Percentiles rank a stretch among this genome's conserved stretches.
Evolutionary conservation across 2,329 filamentous ascomycete species (phyloP).

Genomic region (Fusarium nodosum): DNA sequence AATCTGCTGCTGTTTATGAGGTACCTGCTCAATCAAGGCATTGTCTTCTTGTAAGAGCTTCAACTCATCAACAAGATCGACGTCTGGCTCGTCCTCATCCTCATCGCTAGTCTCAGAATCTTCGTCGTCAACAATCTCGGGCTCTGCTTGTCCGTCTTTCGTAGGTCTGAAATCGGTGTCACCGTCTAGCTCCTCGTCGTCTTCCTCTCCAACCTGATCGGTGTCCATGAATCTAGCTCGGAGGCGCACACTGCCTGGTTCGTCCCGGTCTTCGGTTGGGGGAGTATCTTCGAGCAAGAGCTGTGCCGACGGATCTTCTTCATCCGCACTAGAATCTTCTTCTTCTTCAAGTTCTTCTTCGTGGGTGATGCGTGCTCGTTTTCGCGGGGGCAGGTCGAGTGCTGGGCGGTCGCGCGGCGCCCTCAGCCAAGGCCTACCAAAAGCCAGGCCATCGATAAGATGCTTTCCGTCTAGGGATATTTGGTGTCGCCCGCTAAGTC

Average conservation of each 20-base stretch:
- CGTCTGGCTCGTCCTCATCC: slow-evolving; percentile 19
- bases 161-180: slow-evolving; percentile 50
- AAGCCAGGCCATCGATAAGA: slow-evolving; percentile 86
- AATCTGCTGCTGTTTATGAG: slow-evolving; percentile 11
- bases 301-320: slow-evolving; percentile 47
- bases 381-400: slow-evolving; percentile 80
- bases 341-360: slow-evolving; percentile 59
- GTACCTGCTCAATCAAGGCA: slow-evolving; percentile 24
- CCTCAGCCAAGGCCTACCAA: slow-evolving; percentile 79
- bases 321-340: slow-evolving; percentile 53
- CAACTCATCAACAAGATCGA: slow-evolving; percentile 41
- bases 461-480: slow-evolving; percentile 84
- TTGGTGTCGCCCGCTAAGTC: slow-evolving; percentile 82
- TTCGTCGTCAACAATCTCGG: slow-evolving; percentile 34
- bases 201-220: slow-evolving; percentile 32
- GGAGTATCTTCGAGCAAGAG: slow-evolving; percentile 54
- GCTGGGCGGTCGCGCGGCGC: slow-evolving; percentile 71
- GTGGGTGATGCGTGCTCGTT: slow-evolving; percentile 68
- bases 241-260: slow-evolving; percentile 41
- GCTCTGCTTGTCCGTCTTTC: neutral
- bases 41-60: slow-evolving; percentile 46
- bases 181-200: slow-evolving; percentile 36
- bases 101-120: slow-evolving; percentile 35
- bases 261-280: slow-evolving; percentile 5
- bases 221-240: slow-evolving; percentile 43